Conservation (phyloP, 768 basidiomycete species). For the Russula brevipes region DNA sequence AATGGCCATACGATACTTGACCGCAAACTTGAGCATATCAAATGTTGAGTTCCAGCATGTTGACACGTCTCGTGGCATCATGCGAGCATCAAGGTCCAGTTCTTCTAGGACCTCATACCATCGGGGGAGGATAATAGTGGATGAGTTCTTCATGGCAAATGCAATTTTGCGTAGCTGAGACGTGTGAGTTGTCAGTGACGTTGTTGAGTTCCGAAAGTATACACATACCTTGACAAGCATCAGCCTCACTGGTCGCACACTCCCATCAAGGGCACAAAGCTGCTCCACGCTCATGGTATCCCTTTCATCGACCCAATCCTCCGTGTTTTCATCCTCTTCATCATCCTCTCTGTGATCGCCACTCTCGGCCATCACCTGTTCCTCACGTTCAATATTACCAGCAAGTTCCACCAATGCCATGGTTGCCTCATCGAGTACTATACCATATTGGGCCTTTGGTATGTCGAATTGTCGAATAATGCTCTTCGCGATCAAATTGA, state of each 20-base stretch:
- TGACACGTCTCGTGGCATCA: not conserved
- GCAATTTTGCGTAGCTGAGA: slow-evolving; percentile 15
- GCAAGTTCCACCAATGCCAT: no score
- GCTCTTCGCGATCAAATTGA: slow-evolving; percentile 36
- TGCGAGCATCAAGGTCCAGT: not conserved
- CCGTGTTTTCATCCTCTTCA: slow-evolving; percentile 22
- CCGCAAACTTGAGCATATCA: not conserved
- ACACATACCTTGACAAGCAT: no score
- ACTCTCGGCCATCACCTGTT: not conserved
- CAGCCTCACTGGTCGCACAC: no score
- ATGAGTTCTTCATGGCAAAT: slow-evolving; percentile 19
- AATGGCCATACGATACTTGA: not conserved
- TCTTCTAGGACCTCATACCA: not conserved
- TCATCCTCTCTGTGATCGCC: not conserved
- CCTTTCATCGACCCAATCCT: slow-evolving; percentile 30
- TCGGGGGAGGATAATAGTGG: not conserved
- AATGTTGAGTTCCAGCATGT: not conserved
- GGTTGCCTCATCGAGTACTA: not conserved
- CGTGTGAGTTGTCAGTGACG: no score
- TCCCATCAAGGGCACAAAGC: no score
- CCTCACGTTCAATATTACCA: not conserved
- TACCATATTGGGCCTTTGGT: no score
- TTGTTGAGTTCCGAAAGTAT: no score
- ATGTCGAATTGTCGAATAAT: slow-evolving; percentile 35
- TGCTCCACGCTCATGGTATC: slow-evolving; percentile 7